A percentile compares a stretch with the other conserved stretches of the same genome.
phyloP scores from a whole-genome alignment of 2,329 filamentous ascomycete species.

The Monilinia vaccinii-corymbosi region DNA sequence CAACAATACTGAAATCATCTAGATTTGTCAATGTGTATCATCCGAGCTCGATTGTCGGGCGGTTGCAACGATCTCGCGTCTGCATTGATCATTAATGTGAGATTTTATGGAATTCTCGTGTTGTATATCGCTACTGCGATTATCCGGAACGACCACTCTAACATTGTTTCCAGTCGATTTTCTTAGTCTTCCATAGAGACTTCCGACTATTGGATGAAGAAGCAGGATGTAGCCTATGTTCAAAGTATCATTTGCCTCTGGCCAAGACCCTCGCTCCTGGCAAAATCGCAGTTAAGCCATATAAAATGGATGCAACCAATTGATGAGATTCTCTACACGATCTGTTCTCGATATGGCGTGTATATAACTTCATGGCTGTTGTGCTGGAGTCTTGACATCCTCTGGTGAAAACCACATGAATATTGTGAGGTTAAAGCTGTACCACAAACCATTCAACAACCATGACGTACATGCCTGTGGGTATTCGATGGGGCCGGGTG shows the following conservation, averaged over 20 bases:
- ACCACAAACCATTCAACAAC: background rate
- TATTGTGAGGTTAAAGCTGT: background rate
- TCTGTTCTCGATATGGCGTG: background rate
- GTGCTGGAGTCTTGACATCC: background rate
- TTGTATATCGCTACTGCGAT: background rate
- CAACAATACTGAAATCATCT: background rate
- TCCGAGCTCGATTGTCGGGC: background rate
- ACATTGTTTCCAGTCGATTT: background rate
- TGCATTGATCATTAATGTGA: background rate
- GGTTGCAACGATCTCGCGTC: background rate
- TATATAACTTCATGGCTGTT: background rate
- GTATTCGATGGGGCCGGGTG: too few species aligned
- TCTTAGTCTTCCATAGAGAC: background rate
- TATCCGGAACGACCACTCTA: background rate
- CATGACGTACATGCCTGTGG: background rate
- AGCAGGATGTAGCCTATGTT: background rate
- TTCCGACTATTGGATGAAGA: background rate
- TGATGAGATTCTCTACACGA: background rate
- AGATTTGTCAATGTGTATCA: background rate
- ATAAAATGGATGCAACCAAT: background rate
- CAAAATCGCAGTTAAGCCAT: background rate
- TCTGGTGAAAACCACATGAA: background rate
- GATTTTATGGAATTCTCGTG: background rate
- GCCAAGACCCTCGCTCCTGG: background rate
- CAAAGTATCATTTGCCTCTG: background rate